A percentile compares a stretch with the other conserved stretches of the same genome.
Conservation (phyloP, 768 basidiomycete genomes). For the Cystobasidium onofrii region DNA sequence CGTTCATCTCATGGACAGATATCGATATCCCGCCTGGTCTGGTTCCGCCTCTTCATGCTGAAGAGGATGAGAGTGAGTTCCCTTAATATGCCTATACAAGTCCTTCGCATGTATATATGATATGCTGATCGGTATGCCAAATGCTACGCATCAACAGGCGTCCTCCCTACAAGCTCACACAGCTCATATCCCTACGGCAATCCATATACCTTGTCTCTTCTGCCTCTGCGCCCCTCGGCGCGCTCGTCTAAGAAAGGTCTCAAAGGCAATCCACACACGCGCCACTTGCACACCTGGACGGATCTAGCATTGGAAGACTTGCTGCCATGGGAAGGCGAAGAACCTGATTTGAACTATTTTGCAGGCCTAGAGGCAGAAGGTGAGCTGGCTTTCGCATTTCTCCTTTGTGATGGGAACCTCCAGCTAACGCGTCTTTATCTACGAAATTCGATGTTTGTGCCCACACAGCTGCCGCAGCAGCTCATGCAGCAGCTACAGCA, state of each 20-base stretch:
- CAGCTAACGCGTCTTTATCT: neutral
- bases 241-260: constrained; percentile 24
- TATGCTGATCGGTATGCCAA: neutral
- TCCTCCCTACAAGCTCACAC: constrained; percentile 38
- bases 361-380: constrained; percentile 28
- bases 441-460: no score
- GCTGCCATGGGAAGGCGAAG: constrained; percentile 28
- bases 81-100: neutral
- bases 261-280: constrained; percentile 30
- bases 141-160: constrained; percentile 9
- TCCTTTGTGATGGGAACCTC: no score
- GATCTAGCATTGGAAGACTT: constrained; percentile 24
- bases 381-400: neutral
- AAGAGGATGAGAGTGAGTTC: constrained; percentile 41
- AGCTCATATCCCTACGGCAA: constrained; percentile 42
- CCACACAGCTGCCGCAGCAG: constrained; percentile 30
- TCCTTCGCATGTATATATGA: no score
- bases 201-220: constrained; percentile 35
- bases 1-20: constrained; percentile 27
- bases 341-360: constrained; percentile 31
- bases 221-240: constrained; percentile 10
- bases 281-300: constrained; percentile 31
- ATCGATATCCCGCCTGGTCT: constrained; percentile 37
- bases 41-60: constrained; percentile 39
- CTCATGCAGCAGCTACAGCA: constrained; percentile 28